Evolutionary conservation across 257 asterid species (phyloP).

Genomic region (Knoxia roxburghii): DNA sequence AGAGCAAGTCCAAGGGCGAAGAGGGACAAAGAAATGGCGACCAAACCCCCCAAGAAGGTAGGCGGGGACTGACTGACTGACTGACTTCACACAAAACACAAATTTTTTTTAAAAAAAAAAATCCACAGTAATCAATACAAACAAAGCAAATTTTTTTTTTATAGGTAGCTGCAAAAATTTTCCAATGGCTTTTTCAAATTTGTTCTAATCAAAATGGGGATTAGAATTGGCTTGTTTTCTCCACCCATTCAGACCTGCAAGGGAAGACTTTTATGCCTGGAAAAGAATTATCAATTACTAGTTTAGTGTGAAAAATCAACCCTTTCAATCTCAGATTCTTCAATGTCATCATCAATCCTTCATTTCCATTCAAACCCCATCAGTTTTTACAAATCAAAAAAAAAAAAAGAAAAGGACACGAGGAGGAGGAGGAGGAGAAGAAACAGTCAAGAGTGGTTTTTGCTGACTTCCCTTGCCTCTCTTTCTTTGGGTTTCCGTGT

Average conservation of each 20-base stretch:
- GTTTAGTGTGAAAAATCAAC: slow-evolving; percentile 6
- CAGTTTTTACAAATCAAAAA: background rate
- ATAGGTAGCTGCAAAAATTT: background rate
- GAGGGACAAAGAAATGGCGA: slow-evolving; percentile 2
- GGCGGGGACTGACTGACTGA: slow-evolving; percentile 1
- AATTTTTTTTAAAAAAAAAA: too few species aligned
- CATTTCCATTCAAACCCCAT: background rate
- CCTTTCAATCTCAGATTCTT: background rate
- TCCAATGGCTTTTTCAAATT: background rate
- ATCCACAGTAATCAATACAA: background rate
- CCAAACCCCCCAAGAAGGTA: background rate
- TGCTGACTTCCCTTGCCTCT: slow-evolving; percentile 19
- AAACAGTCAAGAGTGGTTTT: slow-evolving; percentile 19
- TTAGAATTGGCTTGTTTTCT: background rate
- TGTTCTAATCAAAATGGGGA: background rate
- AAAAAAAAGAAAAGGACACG: background rate
- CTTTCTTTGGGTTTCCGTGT: slow-evolving; percentile 21
- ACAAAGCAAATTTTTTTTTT: too few species aligned
- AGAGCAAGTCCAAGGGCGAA: background rate
- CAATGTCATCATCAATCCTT: background rate
- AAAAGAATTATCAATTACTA: background rate
- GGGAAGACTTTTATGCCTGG: slow-evolving; percentile 15
- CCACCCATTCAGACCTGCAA: slow-evolving; percentile 9
- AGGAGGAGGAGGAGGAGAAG: too few species aligned
- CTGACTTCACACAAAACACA: background rate